Base-by-base conservation (phyloP, 2,329 filamentous ascomycete species). In the Bertia moriformis region DNA sequence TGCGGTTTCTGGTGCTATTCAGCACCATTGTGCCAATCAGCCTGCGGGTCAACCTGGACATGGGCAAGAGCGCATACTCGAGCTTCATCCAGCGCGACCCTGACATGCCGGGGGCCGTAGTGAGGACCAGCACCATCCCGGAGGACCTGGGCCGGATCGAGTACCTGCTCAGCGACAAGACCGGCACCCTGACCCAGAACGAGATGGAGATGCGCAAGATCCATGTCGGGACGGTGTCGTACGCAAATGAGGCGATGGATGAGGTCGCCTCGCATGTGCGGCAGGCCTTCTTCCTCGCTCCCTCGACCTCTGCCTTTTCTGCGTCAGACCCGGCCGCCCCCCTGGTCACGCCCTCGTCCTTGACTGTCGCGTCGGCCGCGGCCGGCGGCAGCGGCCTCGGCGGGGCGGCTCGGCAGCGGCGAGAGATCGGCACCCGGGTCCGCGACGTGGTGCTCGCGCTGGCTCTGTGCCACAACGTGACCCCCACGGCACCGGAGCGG, bases 151-250 rank as follows among this genome's bases (percentile, higher is more conserved):
- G 91, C 4, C 75, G 93, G 18, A 93, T 98, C 35, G 91, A 98
- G 57, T 98, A 98, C 55, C 67, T 98, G 2, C 68, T 98, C 19
- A 95, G 86, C 45, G 91, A 98, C 59, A 98, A 98, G 60, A 98
- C 91, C 1, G 91, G 91, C n/a, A 98, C 91, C 2, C 60, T 98
- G 43, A 98, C 91, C 0, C 87, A 96, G 49, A 98, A 98, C 51
- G 86, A 94, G 52, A 95, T 95, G 88, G 89, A 95, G 53, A 81
- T 98, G 71, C 93, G 91, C 55, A 98, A 98, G 61, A 89, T 98
- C 4, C 93, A 98, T 51, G 85, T 98, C 39, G 91, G 93, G 7
- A 98, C 91, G 7, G 91, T 96, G 1, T 96, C 89, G 1, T 98
- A 98, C 52, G 91, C 89, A 24, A 94, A 94, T 49, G 91, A 98